Conservation (phyloP, 2,329 filamentous ascomycete species). For the Epicoccum sorghinum region DNA sequence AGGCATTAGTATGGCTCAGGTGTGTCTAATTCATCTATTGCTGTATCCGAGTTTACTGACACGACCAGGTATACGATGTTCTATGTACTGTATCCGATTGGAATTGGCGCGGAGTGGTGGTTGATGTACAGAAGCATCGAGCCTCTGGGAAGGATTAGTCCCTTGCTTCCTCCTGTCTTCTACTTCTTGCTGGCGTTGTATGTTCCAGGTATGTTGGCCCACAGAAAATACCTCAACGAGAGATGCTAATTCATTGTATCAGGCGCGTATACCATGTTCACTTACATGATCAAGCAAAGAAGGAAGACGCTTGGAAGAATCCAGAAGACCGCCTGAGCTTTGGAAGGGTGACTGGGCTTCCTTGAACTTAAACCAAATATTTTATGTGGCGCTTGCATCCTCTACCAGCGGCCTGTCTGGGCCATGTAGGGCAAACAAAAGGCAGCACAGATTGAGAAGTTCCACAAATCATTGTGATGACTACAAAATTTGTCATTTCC, state of each 20-base stretch:
- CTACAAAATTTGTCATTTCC: too few species aligned
- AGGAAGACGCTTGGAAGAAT: constrained; percentile 22
- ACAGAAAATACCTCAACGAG: neutral
- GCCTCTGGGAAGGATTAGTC: constrained; percentile 18
- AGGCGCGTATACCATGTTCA: constrained; percentile 37
- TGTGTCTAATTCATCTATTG: constrained; percentile 1
- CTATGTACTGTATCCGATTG: constrained; percentile 32
- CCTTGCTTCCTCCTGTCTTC: constrained; percentile 21
- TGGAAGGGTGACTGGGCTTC: neutral
- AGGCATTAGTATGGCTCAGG: constrained; percentile 27
- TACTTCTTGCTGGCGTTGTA: constrained; percentile 33
- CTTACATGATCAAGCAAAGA: constrained; percentile 37
- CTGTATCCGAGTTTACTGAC: too few species aligned
- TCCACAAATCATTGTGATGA: too few species aligned
- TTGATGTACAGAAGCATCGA: constrained; percentile 26
- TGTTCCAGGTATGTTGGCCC: constrained; percentile 23
- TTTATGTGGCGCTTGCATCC: too few species aligned
- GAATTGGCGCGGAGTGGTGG: constrained; percentile 38
- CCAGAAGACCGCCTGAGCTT: neutral
- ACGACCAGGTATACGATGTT: constrained; percentile 25
- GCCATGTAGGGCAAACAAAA: too few species aligned
- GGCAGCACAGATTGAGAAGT: too few species aligned
- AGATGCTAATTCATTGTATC: neutral
- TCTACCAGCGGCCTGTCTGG: too few species aligned
- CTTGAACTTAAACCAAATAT: too few species aligned